These are phyloP conservation scores for Triticum turgidum DNA, from an alignment of 176 grass and related monocot species.

Conservation along the genomic window DNA sequence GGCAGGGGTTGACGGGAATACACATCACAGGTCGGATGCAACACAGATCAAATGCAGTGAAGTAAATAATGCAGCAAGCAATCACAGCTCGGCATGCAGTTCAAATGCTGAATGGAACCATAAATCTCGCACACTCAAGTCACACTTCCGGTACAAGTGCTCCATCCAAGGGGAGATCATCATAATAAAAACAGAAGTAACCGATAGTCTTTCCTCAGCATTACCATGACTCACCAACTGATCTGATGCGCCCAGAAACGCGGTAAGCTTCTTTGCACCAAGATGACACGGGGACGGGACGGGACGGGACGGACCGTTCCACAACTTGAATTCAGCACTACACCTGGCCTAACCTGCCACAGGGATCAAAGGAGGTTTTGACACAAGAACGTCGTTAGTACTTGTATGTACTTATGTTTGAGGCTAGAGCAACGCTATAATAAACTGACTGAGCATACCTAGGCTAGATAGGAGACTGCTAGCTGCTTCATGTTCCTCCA, in stretches of 20 bases:
- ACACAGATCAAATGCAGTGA: neutral
- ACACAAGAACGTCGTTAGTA: neutral
- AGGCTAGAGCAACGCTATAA: no score
- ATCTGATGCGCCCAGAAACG: neutral
- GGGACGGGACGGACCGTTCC: neutral
- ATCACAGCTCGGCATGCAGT: neutral
- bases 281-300: neutral
- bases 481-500: neutral
- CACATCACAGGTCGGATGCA: neutral
- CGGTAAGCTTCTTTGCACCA: neutral
- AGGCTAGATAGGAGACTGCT: slow-evolving; percentile 3
- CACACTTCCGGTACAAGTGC: neutral
- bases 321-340: neutral
- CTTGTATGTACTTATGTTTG: neutral
- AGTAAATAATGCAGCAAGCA: neutral
- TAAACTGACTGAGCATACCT: neutral
- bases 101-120: neutral
- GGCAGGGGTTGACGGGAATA: no score
- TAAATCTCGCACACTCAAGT: neutral
- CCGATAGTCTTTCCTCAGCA: neutral
- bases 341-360: neutral
- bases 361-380: neutral
- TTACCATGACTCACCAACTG: neutral
- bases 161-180: neutral
- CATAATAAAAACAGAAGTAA: neutral